Evolutionary conservation across 495 filamentous ascomycete species (phyloP).

Genomic region (Entonaema liquescens): DNA sequence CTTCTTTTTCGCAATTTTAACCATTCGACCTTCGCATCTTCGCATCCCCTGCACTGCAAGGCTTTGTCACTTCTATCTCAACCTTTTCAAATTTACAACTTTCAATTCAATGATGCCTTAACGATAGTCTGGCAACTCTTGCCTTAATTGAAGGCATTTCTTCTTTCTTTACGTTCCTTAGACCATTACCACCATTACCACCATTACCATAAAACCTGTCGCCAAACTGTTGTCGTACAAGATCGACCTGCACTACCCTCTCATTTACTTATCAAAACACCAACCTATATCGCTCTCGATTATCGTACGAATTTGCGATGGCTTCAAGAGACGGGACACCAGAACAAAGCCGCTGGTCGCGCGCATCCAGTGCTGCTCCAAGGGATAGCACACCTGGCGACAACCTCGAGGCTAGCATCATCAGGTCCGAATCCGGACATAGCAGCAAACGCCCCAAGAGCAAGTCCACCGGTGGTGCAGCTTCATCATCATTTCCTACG

Average conservation of each 20-base stretch:
- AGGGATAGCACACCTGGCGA: conserved; percentile 40
- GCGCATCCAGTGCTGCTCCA: conserved; percentile 34
- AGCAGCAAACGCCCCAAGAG: conserved; percentile 40
- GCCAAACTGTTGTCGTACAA: background rate
- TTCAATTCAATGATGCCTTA: conserved; percentile 26
- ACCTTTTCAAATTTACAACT: background rate
- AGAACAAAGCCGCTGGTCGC: conserved; percentile 39
- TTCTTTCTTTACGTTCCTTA: conserved; percentile 14
- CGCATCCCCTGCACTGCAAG: background rate
- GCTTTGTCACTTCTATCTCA: conserved; percentile 6
- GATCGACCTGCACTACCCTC: background rate
- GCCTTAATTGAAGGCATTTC: conserved; percentile 19
- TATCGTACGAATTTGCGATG: conserved; percentile 26
- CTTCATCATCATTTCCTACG: conserved; percentile 52
- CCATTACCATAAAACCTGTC: conserved; percentile 1
- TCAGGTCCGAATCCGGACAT: conserved; percentile 40
- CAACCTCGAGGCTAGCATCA: conserved; percentile 41
- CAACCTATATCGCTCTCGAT: background rate
- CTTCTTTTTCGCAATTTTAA: conserved; percentile 15
- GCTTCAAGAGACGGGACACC: conserved; percentile 43
- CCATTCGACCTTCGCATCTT: background rate
- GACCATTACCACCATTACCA: conserved; percentile 1
- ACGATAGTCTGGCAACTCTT: conserved; percentile 6
- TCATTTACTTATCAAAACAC: conserved; percentile 15
- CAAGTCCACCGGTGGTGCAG: conserved; percentile 20